phyloP scores from a whole-genome alignment of 1,139 yeast species.

The Zygoascus sp. region DNA sequence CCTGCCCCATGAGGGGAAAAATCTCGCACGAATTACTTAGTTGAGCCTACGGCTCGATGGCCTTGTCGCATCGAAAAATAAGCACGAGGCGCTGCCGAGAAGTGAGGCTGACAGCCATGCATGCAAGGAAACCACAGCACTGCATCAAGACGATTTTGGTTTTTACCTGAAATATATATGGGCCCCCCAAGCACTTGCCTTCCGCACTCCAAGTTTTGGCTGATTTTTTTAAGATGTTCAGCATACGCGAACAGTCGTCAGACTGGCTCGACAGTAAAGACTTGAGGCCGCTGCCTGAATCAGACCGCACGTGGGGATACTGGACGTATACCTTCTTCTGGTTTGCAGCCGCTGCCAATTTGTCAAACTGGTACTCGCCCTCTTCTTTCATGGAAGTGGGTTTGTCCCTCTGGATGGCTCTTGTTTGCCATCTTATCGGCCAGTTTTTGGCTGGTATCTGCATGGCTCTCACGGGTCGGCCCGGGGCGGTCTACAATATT shows the following conservation, averaged over 20 bases:
- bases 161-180: no score
- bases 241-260: neutral
- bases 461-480: constrained; percentile 59
- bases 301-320: constrained; percentile 23
- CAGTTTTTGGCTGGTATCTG: constrained; percentile 57
- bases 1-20: no score
- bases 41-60: no score
- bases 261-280: constrained; percentile 18
- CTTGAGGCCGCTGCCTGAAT: constrained; percentile 20
- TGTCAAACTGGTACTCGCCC: constrained; percentile 33
- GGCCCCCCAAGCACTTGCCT: no score
- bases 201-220: no score
- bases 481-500: constrained; percentile 70
- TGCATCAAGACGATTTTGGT: no score
- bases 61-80: no score
- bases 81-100: no score
- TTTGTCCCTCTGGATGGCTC: constrained; percentile 28
- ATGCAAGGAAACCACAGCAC: no score
- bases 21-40: no score
- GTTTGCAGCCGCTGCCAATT: constrained; percentile 25
- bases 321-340: constrained; percentile 24
- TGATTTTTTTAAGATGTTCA: no score
- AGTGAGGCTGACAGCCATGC: no score
- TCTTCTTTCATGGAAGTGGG: constrained; percentile 29
- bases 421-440: constrained; percentile 41